Evolutionary conservation across 768 basidiomycete genomes (phyloP), one percentile per base, ranked within the genome.

Genomic region (Calocybe indica): DNA sequence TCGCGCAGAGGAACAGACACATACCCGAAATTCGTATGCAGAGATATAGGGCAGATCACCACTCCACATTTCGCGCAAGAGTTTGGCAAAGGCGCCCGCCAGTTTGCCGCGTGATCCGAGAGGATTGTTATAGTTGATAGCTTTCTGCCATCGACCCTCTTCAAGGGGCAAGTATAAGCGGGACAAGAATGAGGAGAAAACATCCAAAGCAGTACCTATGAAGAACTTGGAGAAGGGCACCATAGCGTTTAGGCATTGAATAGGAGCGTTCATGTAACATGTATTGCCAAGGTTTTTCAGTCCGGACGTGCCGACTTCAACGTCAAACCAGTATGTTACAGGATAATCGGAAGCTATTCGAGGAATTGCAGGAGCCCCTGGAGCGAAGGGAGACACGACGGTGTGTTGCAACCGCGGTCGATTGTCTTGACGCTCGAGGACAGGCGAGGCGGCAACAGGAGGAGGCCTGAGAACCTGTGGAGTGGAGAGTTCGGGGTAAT

Each of bases 181-280:
- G 45, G 36, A 37, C 11, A 14, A n/a, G 28, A 3, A 22, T 42
- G 32, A 7, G 31, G 7, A 34, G 37, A 22, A 22, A 9, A 44
- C 47, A 29, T 36, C 29, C 42, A 47, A 43, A 43, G 14, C 51
- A 80, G 34, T 60, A 93, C 92, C 87, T 4, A 83, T 85, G 58
- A 99, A 98, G 70, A 94, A 97, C 46, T 83, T 76, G 30, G 93
- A 81, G 64, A 99, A 95, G 0, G 95, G 95, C 6, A 88, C 81
- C 0, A 95, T 96, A 0, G 94, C 94, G 61, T 85, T 92, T 60
- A 99, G 71, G 63, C 96, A 99, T 65, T 99, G 96, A 11, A 99
- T 80, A 5, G 92, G 93, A 30, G 96, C 90, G 63, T 98, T 98
- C 92, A 98, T 98, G 62, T 98, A 99, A 64, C 96, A 99, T 6